A percentile compares a stretch with the other conserved stretches of the same genome.
phyloP scores from a whole-genome alignment of 1,284 basidiomycete genomes.

The Wolfiporia cocos region DNA sequence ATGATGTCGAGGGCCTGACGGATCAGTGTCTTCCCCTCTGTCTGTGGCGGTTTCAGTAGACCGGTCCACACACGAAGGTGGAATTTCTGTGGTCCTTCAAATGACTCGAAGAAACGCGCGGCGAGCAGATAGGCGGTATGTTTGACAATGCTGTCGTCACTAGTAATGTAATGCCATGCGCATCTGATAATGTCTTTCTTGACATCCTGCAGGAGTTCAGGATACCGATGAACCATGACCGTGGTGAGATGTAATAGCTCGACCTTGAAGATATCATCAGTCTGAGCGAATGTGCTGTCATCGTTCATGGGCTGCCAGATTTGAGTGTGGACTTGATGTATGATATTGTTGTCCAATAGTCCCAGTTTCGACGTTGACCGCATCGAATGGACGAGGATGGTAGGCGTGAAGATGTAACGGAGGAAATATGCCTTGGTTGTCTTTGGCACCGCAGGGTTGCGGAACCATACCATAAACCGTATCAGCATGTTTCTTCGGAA shows the following conservation, averaged over 20 bases:
- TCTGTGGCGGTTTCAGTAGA: slow-evolving; percentile 78
- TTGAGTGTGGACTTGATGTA: slow-evolving; percentile 63
- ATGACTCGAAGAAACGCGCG: slow-evolving; percentile 91
- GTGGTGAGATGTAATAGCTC: slow-evolving; percentile 92
- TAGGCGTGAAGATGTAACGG: slow-evolving; percentile 87
- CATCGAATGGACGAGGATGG: slow-evolving; percentile 73
- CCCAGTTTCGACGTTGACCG: slow-evolving; percentile 44
- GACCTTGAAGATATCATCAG: slow-evolving; percentile 82
- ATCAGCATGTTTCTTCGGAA: slow-evolving; percentile 83
- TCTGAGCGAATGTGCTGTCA: slow-evolving; percentile 47
- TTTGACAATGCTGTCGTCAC: slow-evolving; percentile 89
- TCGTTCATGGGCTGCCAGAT: slow-evolving; percentile 81
- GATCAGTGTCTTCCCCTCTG: slow-evolving; percentile 78
- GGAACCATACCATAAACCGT: slow-evolving; percentile 85
- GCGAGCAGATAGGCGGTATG: slow-evolving; percentile 92
- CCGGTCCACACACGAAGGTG: slow-evolving; percentile 93
- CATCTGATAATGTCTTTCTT: slow-evolving; percentile 96
- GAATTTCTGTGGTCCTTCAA: slow-evolving; percentile 91
- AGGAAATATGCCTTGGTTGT: slow-evolving; percentile 84
- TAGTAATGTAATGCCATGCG: slow-evolving; percentile 86
- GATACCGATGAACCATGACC: slow-evolving; percentile 83
- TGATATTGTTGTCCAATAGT: slow-evolving; percentile 67
- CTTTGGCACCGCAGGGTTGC: slow-evolving; percentile 61
- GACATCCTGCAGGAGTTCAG: slow-evolving; percentile 70
- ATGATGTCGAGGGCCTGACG: slow-evolving; percentile 89